phyloP scores from a whole-genome alignment of 169 alveolate genomes.

The Eimeria sp. region DNA sequence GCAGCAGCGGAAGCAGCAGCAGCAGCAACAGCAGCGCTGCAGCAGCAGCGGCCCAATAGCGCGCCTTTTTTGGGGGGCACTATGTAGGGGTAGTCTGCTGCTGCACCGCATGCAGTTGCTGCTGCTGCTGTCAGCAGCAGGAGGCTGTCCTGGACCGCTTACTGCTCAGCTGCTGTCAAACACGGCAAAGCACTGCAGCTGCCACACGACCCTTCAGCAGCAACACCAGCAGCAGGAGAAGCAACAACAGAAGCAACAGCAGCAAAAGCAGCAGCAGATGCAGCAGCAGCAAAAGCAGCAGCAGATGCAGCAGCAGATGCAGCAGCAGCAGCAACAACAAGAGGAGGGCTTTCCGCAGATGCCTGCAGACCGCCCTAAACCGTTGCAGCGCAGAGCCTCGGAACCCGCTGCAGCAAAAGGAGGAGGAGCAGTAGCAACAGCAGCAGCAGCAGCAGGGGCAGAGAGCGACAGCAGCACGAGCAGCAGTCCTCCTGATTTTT shows the following conservation, averaged over 20 bases:
- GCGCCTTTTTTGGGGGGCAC: background rate
- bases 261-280: slow-evolving; percentile 2
- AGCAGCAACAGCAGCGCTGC: slow-evolving; percentile 29
- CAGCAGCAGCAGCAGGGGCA: slow-evolving; percentile 42
- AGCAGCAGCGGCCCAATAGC: slow-evolving; percentile 7
- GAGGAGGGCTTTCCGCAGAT: background rate
- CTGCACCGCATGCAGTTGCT: slow-evolving; percentile 20
- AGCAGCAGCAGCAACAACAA: background rate
- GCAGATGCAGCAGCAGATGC: background rate
- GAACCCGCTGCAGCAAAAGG: background rate
- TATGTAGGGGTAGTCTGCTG: background rate
- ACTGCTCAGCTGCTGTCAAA: slow-evolving; percentile 20
- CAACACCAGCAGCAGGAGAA: slow-evolving; percentile 46
- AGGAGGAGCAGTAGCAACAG: background rate
- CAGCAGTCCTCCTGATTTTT: background rate
- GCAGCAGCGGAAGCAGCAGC: slow-evolving; percentile 61
- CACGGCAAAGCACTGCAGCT: slow-evolving; percentile 7
- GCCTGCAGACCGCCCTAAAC: background rate
- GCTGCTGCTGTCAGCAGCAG: slow-evolving; percentile 34
- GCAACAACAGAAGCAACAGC: background rate
- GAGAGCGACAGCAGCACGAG: slow-evolving; percentile 17
- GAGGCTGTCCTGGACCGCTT: slow-evolving; percentile 5
- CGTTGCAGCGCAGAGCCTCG: background rate
- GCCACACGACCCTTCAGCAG: slow-evolving; percentile 11
- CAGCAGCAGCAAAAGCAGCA: background rate